Percentiles rank a stretch among this genome's conserved stretches.
These are phyloP conservation scores for Podospora didyma DNA, from an alignment of 495 filamentous ascomycete species.

Conservation along the genomic window DNA sequence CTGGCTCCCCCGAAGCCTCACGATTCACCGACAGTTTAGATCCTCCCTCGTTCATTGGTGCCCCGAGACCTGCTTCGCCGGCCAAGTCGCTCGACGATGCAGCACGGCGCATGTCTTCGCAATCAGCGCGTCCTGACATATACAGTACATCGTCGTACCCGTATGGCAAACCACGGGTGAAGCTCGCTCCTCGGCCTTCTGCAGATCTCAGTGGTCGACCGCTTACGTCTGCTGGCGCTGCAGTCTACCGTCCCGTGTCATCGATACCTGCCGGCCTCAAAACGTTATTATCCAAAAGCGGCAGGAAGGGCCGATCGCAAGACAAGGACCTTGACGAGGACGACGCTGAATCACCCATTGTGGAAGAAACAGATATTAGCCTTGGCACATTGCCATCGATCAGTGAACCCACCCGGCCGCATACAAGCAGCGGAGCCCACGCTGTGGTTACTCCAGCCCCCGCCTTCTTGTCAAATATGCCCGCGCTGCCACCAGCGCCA, in stretches of 20 bases:
- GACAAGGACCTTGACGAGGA: constrained; percentile 31
- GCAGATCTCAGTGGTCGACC: constrained; percentile 63
- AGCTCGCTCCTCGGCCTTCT: constrained; percentile 78
- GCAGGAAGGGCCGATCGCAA: constrained; percentile 37
- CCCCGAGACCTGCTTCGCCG: constrained; percentile 33
- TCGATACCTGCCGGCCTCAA: constrained; percentile 58
- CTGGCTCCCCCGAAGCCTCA: constrained; percentile 33
- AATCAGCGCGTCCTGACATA: constrained; percentile 64
- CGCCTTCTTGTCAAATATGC: constrained; percentile 40
- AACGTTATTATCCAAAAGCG: constrained; percentile 35
- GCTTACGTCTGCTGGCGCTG: constrained; percentile 47
- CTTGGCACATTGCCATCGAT: constrained; percentile 16
- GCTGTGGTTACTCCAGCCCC: constrained; percentile 50
- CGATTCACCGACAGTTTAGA: constrained; percentile 36
- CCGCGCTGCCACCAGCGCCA: constrained; percentile 27
- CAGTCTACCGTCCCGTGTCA: constrained; percentile 66
- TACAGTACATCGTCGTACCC: constrained; percentile 53
- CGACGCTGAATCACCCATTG: constrained; percentile 17
- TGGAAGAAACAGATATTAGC: constrained; percentile 22
- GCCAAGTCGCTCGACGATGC: constrained; percentile 33
- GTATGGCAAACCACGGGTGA: constrained; percentile 68
- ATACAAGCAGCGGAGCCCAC: constrained; percentile 37
- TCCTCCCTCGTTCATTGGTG: constrained; percentile 37
- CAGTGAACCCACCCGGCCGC: constrained; percentile 29
- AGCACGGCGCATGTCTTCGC: constrained; percentile 53